phyloP scores from a whole-genome alignment of 73 alveolate species.

The Urostyla sp. region DNA sequence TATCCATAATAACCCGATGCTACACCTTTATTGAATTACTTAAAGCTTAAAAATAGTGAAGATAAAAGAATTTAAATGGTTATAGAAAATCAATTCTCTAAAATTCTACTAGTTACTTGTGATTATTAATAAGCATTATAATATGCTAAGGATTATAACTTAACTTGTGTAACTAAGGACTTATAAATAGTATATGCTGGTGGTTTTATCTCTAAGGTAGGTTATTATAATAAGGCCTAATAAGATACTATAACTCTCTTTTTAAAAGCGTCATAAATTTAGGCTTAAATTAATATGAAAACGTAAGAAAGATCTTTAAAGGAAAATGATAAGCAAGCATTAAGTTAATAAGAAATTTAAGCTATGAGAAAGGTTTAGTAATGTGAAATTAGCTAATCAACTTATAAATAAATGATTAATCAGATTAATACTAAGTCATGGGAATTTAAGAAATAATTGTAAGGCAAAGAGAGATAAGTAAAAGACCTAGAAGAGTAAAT shows the following conservation, averaged over 20 bases:
- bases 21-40: conserved; percentile 72
- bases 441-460: not conserved
- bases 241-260: conserved; percentile 63
- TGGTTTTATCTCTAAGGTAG: conserved; percentile 87
- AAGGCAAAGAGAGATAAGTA: conserved; percentile 39
- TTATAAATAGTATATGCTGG: conserved; percentile 89
- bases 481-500: conserved; percentile 74
- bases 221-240: conserved; percentile 76
- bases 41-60: conserved; percentile 73
- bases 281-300: conserved; percentile 68
- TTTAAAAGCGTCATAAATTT: conserved; percentile 62
- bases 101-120: conserved; percentile 80
- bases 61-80: conserved; percentile 55
- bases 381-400: conserved; percentile 52
- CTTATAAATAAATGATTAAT: not conserved
- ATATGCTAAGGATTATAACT: conserved; percentile 85
- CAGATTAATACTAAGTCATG: not conserved
- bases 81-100: conserved; percentile 70
- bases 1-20: conserved; percentile 72
- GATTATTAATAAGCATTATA: conserved; percentile 82
- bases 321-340: conserved; percentile 37
- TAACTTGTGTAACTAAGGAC: conserved; percentile 91
- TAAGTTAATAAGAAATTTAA: conserved; percentile 56
- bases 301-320: conserved; percentile 12
- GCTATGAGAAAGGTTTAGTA: conserved; percentile 72